Percentiles rank a stretch among this genome's conserved stretches.
Conservation (phyloP, 2,329 filamentous ascomycete genomes). For the Ophiostoma tasmaniense region DNA sequence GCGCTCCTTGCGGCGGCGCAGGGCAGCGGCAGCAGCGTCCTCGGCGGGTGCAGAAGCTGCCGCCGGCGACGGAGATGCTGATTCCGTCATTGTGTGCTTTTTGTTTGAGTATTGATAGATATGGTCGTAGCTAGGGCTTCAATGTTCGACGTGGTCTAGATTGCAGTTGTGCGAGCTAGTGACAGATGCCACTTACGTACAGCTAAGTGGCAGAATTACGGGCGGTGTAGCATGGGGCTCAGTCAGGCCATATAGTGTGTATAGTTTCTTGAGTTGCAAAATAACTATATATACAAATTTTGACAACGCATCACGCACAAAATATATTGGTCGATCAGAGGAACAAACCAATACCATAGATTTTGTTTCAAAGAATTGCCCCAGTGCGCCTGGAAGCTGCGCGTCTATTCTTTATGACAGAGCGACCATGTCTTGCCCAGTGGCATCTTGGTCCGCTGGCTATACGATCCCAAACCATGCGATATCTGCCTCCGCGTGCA, state of each 20-base stretch:
- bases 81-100: conserved; percentile 32
- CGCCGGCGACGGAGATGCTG: conserved; percentile 24
- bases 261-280: not conserved
- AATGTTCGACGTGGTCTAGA: not conserved
- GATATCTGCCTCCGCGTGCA: no score
- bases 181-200: not conserved
- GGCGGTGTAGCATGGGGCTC: not conserved
- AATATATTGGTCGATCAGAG: not conserved
- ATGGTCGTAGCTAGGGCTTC: not conserved
- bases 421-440: no score
- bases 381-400: no score
- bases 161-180: not conserved
- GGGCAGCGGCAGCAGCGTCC: conserved; percentile 49
- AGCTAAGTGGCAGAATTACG: conserved; percentile 2
- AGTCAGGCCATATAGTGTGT: not conserved
- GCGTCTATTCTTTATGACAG: no score
- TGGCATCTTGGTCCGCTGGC: no score
- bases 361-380: no score
- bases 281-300: not conserved
- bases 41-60: conserved; percentile 24
- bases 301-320: no score
- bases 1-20: conserved; percentile 67
- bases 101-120: not conserved
- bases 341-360: no score
- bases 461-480: no score